These are phyloP conservation scores for Nigrospora sphaerica DNA, from an alignment of 2,329 filamentous ascomycete species.

Conservation along the genomic window DNA sequence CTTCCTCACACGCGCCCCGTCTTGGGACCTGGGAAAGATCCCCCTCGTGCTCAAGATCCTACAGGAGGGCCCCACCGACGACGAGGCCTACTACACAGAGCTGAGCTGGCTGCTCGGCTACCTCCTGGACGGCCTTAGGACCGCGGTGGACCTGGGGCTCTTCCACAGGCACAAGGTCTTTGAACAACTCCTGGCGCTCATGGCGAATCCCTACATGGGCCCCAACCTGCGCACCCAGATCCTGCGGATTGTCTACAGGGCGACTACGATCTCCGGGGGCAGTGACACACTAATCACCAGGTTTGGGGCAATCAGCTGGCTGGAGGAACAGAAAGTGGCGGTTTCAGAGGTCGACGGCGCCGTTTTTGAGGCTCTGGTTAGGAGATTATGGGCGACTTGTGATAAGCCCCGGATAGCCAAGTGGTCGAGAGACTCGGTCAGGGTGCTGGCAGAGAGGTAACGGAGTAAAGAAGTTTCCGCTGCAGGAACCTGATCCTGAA, in stretches of 20 bases:
- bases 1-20: slow-evolving; percentile 71
- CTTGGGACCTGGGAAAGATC: slow-evolving; percentile 68
- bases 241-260: slow-evolving; percentile 18
- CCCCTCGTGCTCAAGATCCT: slow-evolving; percentile 61
- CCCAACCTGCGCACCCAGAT: slow-evolving; percentile 17
- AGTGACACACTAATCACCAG: slow-evolving; percentile 24
- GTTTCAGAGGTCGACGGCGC: slow-evolving; percentile 9
- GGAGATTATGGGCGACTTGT: slow-evolving; percentile 20
- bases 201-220: slow-evolving; percentile 19
- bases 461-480: too few relatives aligned
- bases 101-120: slow-evolving; percentile 23
- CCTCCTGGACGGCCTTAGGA: slow-evolving; percentile 20
- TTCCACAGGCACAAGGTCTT: slow-evolving; percentile 35
- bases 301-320: slow-evolving; percentile 22
- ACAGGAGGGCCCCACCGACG: slow-evolving; percentile 36
- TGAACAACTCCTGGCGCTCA: slow-evolving; percentile 37
- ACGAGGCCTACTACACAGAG: slow-evolving; percentile 23
- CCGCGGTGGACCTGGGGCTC: slow-evolving; percentile 17
- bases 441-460: too few relatives aligned
- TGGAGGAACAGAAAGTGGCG: slow-evolving; percentile 16
- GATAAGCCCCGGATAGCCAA: slow-evolving; percentile 19
- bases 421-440: slow-evolving; percentile 10
- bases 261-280: slow-evolving; percentile 18
- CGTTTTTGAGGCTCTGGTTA: slow-evolving; percentile 17
- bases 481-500: too few relatives aligned